These are phyloP conservation scores for Vigna trinervia DNA, from an alignment of 306 rosid species.

Conservation along the genomic window DNA sequence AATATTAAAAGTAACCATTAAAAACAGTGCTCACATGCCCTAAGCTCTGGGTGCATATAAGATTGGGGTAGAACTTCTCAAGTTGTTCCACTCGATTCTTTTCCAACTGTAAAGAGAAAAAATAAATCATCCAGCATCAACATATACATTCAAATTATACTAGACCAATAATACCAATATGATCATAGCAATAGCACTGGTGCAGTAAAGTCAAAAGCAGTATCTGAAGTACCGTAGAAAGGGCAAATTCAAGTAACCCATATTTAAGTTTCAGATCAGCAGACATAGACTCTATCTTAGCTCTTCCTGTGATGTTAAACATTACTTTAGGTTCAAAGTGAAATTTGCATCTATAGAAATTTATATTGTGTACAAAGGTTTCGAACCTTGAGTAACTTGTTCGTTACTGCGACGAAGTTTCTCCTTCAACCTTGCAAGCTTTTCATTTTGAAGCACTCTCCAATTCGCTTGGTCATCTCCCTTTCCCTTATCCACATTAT, in stretches of 20 bases:
- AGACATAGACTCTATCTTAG: constrained; percentile 64
- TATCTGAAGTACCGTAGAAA: constrained; percentile 63
- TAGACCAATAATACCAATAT: constrained; percentile 1
- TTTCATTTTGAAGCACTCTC: constrained; percentile 84
- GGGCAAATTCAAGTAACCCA: constrained; percentile 78
- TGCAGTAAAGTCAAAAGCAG: constrained; percentile 21
- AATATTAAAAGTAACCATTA: constrained; percentile 32
- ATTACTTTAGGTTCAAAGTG: constrained; percentile 44
- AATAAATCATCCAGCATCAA: constrained; percentile 38
- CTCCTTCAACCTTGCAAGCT: constrained; percentile 79
- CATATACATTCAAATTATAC: constrained; percentile 34
- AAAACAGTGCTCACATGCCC: constrained; percentile 75
- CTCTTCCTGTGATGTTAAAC: constrained; percentile 65
- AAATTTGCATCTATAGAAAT: constrained; percentile 33
- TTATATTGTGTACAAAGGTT: constrained; percentile 14
- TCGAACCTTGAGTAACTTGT: constrained; percentile 74
- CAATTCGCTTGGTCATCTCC: constrained; percentile 87
- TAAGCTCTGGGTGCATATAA: constrained; percentile 87
- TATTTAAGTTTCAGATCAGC: constrained; percentile 69
- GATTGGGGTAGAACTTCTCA: constrained; percentile 88
- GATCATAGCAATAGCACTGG: constrained; percentile 19
- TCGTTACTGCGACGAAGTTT: constrained; percentile 63
- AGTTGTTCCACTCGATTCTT: constrained; percentile 82
- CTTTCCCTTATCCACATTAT: constrained; percentile 68
- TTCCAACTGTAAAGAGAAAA: constrained; percentile 71